Base-by-base conservation (phyloP, 116 monocot genomes). In the Iris pallida region DNA sequence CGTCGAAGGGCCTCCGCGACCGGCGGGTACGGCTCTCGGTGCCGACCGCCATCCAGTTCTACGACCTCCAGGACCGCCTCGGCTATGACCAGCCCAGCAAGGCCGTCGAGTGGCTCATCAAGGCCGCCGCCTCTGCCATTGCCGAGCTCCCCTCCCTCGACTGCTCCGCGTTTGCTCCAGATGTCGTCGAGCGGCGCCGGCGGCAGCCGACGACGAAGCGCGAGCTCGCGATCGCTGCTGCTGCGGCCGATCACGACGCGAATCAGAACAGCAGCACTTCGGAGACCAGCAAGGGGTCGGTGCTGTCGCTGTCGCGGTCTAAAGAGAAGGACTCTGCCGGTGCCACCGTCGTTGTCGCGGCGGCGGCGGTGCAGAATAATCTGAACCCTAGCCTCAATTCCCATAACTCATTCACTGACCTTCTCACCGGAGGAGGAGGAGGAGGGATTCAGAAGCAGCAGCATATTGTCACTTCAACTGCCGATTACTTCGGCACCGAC, bases 41-140 rank as follows among this genome's bases (percentile, higher is more conserved):
- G 41, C 81, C 93, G 11, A 98, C 98, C 0, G 98, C 98, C 4
- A 98, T 98, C 55, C 90, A 98, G 78, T 93, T 98, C 70, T 98
- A 98, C 45, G 93, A 98, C 59, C 85, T 98, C 46, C 98, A 98
- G 69, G 98, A 98, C 61, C 90, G 98, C 2, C 90, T 98, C 18
- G 98, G 98, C 5, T 87, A 82, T 42, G 93, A 90, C 63, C 98
- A 98, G 69, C 98, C 98, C 8, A 98, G 98, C 70, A 90, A 98
- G 58, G 98, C 93, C 9, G 83, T 98, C 15, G 98, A 98, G 68
- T 98, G 98, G 98, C 74, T 98, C 18, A 87, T 98, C 61, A 85
- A 88, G 15, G 87, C 98, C 8, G 90, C 98, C 6, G 61, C 81
- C 4, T 64, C 73, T 9, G 89, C 93, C 41, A 98, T 98, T 59